These are phyloP conservation scores for Miscanthus lutarioriparius DNA, from an alignment of 176 grass and related monocot genomes.

Conservation along the genomic window DNA sequence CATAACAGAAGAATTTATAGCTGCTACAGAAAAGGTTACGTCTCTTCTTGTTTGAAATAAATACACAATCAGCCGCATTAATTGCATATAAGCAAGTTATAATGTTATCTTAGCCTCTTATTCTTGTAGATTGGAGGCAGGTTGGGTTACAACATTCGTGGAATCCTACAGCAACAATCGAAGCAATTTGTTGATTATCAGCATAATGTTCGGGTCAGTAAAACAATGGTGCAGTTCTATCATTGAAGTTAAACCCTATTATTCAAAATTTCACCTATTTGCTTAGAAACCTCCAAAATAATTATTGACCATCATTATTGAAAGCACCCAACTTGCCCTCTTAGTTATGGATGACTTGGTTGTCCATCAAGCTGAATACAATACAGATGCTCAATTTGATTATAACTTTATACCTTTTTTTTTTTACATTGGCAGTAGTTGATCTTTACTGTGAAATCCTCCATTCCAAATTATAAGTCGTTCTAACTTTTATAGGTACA, in stretches of 20 bases:
- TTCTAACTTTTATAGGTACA: neutral
- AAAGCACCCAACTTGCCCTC: neutral
- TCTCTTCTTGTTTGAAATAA: constrained; percentile 35
- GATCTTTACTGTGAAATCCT: neutral
- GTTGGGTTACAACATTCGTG: constrained; percentile 96
- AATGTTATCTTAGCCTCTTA: constrained; percentile 6
- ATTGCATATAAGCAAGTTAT: constrained; percentile 11
- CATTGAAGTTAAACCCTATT: constrained; percentile 1
- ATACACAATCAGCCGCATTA: neutral
- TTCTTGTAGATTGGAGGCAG: constrained; percentile 89
- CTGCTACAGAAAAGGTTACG: constrained; percentile 91
- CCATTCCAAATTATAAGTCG: neutral
- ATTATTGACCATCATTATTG: neutral
- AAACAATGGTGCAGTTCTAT: neutral
- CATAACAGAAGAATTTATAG: constrained; percentile 91
- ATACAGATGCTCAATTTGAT: neutral
- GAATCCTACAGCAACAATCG: constrained; percentile 90
- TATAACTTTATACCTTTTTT: neutral
- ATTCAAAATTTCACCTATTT: neutral
- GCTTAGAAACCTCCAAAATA: neutral
- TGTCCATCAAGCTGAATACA: constrained; percentile 11
- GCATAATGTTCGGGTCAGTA: constrained; percentile 80
- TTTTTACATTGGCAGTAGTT: constrained; percentile 5
- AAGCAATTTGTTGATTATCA: constrained; percentile 99
- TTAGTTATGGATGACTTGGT: constrained; percentile 14